Base-by-base conservation (phyloP, 2,329 filamentous ascomycete genomes). In the Immersiporthe knoxdaviesiana region DNA sequence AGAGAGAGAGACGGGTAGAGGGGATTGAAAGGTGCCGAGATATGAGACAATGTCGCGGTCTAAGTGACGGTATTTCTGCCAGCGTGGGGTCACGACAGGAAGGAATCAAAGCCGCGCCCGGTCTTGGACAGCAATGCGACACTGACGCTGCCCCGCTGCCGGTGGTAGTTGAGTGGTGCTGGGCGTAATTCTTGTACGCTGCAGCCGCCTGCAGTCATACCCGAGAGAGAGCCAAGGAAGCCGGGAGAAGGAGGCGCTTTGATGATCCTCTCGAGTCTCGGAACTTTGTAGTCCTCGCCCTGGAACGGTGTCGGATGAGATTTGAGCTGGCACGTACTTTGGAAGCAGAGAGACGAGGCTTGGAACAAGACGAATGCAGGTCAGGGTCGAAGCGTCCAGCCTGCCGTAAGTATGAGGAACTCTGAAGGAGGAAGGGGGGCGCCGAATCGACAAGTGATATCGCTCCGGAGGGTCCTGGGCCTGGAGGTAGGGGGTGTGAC, bases 151-250 rank as follows among this genome's bases (percentile, higher is more conserved):
- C 61, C 18, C 11, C 61, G 27, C 61, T 50, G 58, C 27, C 68
- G 66, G 56, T 39, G 65, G 56, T 62, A 54, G 37, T n/a, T 54
- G 44, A n/a, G 27, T 24, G 10, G 47, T 37, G 27, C 44, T 54
- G 27, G 44, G 47, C 39, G 63, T 35, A 39, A 52, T 18, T 65
- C 37, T 63, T 24, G 60, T 41, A 14, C 37, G 60, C 66, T 70
- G 68, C 68, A 70, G 66, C 64, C n/a, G n/a, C 63, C 58, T 69
- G 69, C 59, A 63, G 69, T 59, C 52, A 58, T 24, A 60, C 41
- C 54, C 66, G 59, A 63, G 60, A 63, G 60, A 32, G 10, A 52
- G 63, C 30, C 66, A 59, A 12, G 50, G 52, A 24, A 64, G 52
- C 27, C 39, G 12, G 24, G 30, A 32, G 39, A 27, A n/a, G n/a